Base-by-base conservation (phyloP, 75 land plant genomes). In the Selaginella moellendorffii region DNA sequence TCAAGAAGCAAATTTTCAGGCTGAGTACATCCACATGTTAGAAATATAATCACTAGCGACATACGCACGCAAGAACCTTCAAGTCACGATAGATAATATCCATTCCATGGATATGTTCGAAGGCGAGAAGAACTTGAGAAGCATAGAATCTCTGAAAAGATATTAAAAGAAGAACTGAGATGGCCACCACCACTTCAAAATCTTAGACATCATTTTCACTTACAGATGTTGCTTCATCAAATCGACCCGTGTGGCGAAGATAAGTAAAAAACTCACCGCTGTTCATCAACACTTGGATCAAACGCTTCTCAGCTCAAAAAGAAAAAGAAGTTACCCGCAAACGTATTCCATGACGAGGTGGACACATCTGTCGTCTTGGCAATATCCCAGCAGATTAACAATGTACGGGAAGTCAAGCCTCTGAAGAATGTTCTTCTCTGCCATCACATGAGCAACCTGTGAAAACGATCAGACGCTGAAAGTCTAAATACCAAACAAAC, bases 1-100 rank as follows among this genome's bases (percentile, higher is more conserved):
- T 77, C 76, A 51, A 77, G 79, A 26, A 77, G 79, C 27, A 77
- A 19, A 61, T 77, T 77, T 53, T 77, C 79, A 1, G 79, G 79
- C 79, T 77, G 54, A n/a, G n/a, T n/a, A n/a, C n/a, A n/a, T n/a
- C n/a, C n/a, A n/a, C n/a, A n/a, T n/a, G n/a, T n/a, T n/a, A n/a
- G n/a, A n/a, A n/a, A n/a, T n/a, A n/a, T 56, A 56, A 2, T 56
- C 2, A 56, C 24, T 56, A 20, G 5, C 9, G n/a, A 24, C 5
- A 20, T 56, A 23, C 12, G 28, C 18, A n/a, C 10, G 29, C 19
- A 19, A 9, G 17, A 17, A 73, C 71, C 72, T 73, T 73, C 1
- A 73, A 28, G 53, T 73, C 75, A 27, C 65, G 9, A 30, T 77
- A 73, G n/a, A 77, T 42, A 18, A 77, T 72, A 30, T 77, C 76